A percentile compares a stretch with the other conserved stretches of the same genome.
Conservation (phyloP, 495 filamentous ascomycete genomes). For the Rostrohypoxylon terebratum region DNA sequence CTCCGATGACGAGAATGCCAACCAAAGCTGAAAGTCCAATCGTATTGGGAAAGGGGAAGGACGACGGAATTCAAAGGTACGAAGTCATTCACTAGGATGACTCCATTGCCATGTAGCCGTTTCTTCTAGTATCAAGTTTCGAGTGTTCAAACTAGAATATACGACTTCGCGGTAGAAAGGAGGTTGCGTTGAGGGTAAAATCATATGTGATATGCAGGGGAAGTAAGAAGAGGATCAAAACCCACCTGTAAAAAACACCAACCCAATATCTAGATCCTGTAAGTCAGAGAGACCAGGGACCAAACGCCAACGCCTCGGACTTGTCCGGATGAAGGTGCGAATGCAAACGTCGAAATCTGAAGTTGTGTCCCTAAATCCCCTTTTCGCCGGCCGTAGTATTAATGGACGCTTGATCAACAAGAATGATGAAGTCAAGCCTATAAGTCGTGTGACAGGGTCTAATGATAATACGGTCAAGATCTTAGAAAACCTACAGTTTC, state of each 20-base stretch:
- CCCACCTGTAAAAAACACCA: conserved; percentile 54
- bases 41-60: background rate
- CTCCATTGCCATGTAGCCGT: background rate
- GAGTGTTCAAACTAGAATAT: background rate
- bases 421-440: conserved; percentile 42
- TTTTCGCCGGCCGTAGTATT: conserved; percentile 40
- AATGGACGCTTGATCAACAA: conserved; percentile 42
- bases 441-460: conserved; percentile 48
- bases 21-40: background rate
- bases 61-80: background rate
- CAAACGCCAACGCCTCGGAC: conserved; percentile 50
- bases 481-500: conserved; percentile 36
- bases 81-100: background rate
- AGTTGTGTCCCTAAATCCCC: conserved; percentile 42
- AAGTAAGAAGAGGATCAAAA: conserved; percentile 6
- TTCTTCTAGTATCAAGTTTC: background rate
- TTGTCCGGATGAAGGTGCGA: conserved; percentile 47
- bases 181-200: background rate
- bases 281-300: conserved; percentile 50
- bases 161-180: background rate
- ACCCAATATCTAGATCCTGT: conserved; percentile 48
- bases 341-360: conserved; percentile 47
- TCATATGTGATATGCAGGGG: background rate
- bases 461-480: conserved; percentile 45
- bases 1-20: background rate